Base-by-base conservation (phyloP, 2,329 filamentous ascomycete genomes). In the Talaromyces sp. region DNA sequence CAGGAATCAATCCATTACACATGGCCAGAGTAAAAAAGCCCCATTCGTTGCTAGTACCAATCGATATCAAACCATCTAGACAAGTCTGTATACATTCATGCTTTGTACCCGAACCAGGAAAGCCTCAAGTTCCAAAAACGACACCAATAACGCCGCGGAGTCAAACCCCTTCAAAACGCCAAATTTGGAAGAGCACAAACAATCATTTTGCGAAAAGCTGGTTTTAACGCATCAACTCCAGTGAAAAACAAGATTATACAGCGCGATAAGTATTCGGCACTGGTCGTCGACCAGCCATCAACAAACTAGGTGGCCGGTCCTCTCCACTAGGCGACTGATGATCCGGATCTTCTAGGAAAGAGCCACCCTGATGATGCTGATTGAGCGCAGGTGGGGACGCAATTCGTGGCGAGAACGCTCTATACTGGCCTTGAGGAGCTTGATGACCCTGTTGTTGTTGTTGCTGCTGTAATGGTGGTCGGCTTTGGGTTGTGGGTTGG, bases 221-320 rank as follows among this genome's bases (percentile, higher is more conserved):
- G 16, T 3, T 39, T 14, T 5, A 3, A 39, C 37, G 13, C 37
- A 16, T 39, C 37, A 16, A 13, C 37, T 6, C 27, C 27, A 31
- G 27, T 31, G 27, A 31, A 31, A 13, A 13, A 13, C 35, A 13
- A 45, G 13, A 45, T 66, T 69, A 77, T 56, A 80, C 72, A 68
- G 78, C 71, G 62, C 74, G 71, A 58, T 69, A 77, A 31, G 73
- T 75, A 52, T 78, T 76, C 43, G 71, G 68, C 8, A 70, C 72
- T 11, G 78, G 75, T 63, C 75, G 75, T 61, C 76, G 73, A 16
- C 78, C 79, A 63, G 74, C 76, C 66, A 79, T 75, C 63, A 80
- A 67, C 39, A 80, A 69, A 73, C 75, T 80, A 10, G 78, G 78
- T 41, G 78, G 76, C 67, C 76, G 72, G 66, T 73, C 72, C 35